Evolutionary conservation across 441 rosid genomes (phyloP).

Genomic region (Pelargonium myrrhifolium): DNA sequence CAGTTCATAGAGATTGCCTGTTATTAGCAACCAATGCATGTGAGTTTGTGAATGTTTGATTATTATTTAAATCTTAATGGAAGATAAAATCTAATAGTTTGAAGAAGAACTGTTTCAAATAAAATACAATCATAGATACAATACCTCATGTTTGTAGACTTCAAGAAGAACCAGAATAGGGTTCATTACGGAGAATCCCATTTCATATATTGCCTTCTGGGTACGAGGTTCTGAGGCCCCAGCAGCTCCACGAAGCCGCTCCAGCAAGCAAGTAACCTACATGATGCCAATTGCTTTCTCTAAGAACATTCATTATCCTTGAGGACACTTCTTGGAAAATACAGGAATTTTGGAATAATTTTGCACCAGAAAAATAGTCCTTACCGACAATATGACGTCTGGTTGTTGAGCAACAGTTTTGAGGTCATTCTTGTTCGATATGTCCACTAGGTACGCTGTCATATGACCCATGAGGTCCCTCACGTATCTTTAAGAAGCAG

Average conservation of each 20-base stretch:
- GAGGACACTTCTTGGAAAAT: constrained; percentile 3
- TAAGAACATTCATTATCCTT: constrained; percentile 15
- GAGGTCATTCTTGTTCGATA: constrained; percentile 66
- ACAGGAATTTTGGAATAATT: constrained; percentile 9
- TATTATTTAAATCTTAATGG: neutral
- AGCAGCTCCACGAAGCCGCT: constrained; percentile 93
- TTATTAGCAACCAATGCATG: too few relatives aligned
- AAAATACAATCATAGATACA: constrained; percentile 14
- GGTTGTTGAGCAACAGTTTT: constrained; percentile 78
- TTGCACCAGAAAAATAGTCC: constrained; percentile 17
- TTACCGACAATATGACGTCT: constrained; percentile 68
- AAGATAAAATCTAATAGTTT: neutral
- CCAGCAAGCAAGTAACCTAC: constrained; percentile 84
- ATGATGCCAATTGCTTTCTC: constrained; percentile 21
- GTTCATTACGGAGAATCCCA: constrained; percentile 69
- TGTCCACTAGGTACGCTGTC: constrained; percentile 59
- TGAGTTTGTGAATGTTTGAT: too few relatives aligned
- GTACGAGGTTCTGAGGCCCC: constrained; percentile 91
- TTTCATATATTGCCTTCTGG: constrained; percentile 82
- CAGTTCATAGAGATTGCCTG: neutral
- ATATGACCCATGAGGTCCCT: constrained; percentile 69
- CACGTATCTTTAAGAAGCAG: constrained; percentile 54
- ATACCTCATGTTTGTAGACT: constrained; percentile 92
- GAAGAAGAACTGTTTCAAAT: constrained; percentile 3
- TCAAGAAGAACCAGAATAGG: constrained; percentile 74